Percentiles rank a stretch among this genome's conserved stretches.
These are phyloP conservation scores for Pseudogymnoascus sp. DNA, from an alignment of 2,329 filamentous ascomycete genomes.

Conservation along the genomic window DNA sequence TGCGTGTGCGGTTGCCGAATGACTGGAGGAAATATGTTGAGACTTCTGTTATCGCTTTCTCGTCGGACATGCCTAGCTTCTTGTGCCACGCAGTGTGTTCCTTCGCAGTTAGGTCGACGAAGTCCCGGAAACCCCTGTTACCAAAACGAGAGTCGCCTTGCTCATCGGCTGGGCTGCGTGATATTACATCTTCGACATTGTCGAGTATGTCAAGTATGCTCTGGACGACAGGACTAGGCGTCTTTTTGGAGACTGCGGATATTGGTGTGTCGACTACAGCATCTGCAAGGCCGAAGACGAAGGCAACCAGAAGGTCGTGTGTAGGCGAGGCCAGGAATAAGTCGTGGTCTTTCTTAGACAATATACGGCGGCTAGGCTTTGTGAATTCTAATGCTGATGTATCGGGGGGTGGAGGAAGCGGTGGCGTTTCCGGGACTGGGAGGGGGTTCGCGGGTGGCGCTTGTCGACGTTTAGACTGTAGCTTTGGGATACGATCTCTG, in stretches of 20 bases:
- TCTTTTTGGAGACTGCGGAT: slow-evolving; percentile 49
- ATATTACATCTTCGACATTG: slow-evolving; percentile 59
- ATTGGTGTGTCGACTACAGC: slow-evolving; percentile 65
- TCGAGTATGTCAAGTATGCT: slow-evolving; percentile 65
- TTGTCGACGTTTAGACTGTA: slow-evolving; percentile 57
- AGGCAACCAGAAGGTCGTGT: slow-evolving; percentile 69
- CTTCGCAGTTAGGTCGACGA: slow-evolving; percentile 61
- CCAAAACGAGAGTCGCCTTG: slow-evolving; percentile 87
- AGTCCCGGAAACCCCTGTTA: slow-evolving; percentile 81
- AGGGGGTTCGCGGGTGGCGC: slow-evolving; percentile 44
- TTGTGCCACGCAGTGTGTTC: slow-evolving; percentile 54
- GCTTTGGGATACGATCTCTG: slow-evolving; percentile 55
- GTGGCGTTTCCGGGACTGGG: slow-evolving; percentile 69
- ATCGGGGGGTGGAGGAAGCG: slow-evolving; percentile 61
- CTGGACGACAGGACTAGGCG: slow-evolving; percentile 48
- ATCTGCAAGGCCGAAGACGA: slow-evolving; percentile 81
- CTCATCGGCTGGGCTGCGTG: slow-evolving; percentile 70
- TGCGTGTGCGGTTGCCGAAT: slow-evolving; percentile 77
- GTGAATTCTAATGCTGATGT: slow-evolving; percentile 54
- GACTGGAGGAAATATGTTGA: slow-evolving; percentile 75
- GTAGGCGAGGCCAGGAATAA: slow-evolving; percentile 73
- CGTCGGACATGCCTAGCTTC: slow-evolving; percentile 45
- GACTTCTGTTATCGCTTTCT: slow-evolving; percentile 58
- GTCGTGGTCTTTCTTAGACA: slow-evolving; percentile 73
- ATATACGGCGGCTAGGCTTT: slow-evolving; percentile 68